phyloP scores from a whole-genome alignment of 2,329 filamentous ascomycete genomes.

The Phaeosphaeriaceae sp. region DNA sequence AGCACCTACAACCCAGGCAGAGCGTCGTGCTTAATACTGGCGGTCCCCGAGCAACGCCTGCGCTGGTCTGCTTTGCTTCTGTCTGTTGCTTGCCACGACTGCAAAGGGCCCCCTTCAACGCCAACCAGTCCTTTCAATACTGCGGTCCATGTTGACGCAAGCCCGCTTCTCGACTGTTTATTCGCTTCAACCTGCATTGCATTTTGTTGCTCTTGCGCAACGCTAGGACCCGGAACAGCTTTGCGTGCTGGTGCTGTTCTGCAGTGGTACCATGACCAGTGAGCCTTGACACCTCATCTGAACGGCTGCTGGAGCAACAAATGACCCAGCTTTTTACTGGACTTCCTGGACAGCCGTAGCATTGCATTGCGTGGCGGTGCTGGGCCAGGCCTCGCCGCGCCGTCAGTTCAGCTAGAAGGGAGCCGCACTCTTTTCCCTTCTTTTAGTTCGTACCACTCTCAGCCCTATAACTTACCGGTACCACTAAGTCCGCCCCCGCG shows the following conservation, averaged over 20 bases:
- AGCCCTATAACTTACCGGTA: conserved; percentile 14
- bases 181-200: background rate
- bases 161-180: conserved; percentile 1
- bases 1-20: conserved; percentile 25
- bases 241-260: conserved; percentile 21
- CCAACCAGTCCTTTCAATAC: background rate
- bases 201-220: conserved; percentile 18
- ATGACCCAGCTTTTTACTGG: conserved; percentile 5
- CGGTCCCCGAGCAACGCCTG: conserved; percentile 26
- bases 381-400: conserved; percentile 24
- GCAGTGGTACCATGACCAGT: conserved; percentile 39
- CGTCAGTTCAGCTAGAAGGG: conserved; percentile 4
- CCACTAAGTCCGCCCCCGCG: background rate
- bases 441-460: background rate
- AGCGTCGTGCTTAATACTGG: conserved; percentile 41
- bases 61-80: conserved; percentile 10
- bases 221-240: conserved; percentile 13
- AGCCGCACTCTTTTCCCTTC: conserved; percentile 2
- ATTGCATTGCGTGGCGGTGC: conserved; percentile 29
- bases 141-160: conserved; percentile 6
- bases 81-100: conserved; percentile 16
- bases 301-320: background rate
- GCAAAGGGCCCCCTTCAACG: background rate
- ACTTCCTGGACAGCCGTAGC: background rate
- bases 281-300: conserved; percentile 10